Conservation (phyloP, 257 asterid species). For the Gentiana dahurica region DNA sequence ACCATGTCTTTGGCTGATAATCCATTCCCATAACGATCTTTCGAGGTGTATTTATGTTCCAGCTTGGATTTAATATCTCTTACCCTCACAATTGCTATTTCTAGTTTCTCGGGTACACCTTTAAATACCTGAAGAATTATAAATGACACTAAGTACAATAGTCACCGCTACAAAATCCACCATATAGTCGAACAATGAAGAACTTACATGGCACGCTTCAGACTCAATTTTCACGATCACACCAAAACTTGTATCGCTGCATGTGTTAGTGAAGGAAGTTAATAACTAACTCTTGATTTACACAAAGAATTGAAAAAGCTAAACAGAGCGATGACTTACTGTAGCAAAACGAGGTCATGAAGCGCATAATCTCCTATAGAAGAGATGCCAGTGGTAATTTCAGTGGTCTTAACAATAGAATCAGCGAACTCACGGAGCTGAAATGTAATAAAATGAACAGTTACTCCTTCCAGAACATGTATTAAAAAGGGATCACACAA, state of each 20-base stretch:
- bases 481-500: background rate
- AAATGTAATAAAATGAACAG: background rate
- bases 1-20: conserved; percentile 80
- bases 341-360: conserved; percentile 83
- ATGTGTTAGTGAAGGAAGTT: background rate
- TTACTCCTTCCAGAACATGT: background rate
- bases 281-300: background rate
- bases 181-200: background rate
- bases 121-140: conserved; percentile 62
- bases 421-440: conserved; percentile 94
- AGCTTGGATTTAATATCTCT: conserved; percentile 83
- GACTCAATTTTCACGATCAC: conserved; percentile 89
- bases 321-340: conserved; percentile 32
- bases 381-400: conserved; percentile 81
- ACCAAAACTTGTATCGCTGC: conserved; percentile 94
- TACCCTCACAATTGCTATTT: conserved; percentile 77
- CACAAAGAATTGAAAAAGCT: conserved; percentile 4
- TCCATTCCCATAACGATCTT: conserved; percentile 62
- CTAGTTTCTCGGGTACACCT: conserved; percentile 90
- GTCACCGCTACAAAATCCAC: background rate
- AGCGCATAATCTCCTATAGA: conserved; percentile 91
- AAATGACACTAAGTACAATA: conserved; percentile 15
- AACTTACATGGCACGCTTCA: conserved; percentile 82
- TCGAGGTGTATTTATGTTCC: conserved; percentile 52
- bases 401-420: conserved; percentile 89